Conservation (phyloP, 2,329 filamentous ascomycete genomes). For the Westerdykella sp. region DNA sequence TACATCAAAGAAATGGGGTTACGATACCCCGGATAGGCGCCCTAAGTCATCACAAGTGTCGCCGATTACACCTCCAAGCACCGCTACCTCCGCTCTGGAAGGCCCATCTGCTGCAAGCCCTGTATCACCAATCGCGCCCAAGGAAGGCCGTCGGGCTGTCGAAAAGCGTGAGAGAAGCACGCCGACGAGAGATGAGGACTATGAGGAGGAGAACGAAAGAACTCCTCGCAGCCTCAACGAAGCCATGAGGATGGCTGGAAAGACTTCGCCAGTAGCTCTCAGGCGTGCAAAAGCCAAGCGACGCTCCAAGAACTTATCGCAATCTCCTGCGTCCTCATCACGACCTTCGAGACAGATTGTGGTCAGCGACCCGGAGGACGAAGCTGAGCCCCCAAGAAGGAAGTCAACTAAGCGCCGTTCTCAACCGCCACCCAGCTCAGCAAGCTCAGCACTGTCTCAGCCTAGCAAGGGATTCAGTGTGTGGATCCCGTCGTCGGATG, state of each 20-base stretch:
- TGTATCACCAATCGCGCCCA: conserved; percentile 13
- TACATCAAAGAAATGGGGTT: conserved; percentile 43
- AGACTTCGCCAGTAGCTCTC: conserved; percentile 26
- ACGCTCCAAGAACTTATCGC: conserved; percentile 26
- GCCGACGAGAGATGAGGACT: conserved; percentile 5
- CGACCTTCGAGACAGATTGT: conserved; percentile 32
- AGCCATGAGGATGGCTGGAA: conserved; percentile 27
- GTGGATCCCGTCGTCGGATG: conserved; percentile 43
- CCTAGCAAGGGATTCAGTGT: conserved; percentile 42
- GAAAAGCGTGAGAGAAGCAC: background rate
- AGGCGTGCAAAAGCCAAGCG: conserved; percentile 38
- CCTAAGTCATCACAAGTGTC: conserved; percentile 26
- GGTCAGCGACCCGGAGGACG: conserved; percentile 26
- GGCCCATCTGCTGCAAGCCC: conserved; percentile 10
- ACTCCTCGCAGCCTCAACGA: conserved; percentile 35
- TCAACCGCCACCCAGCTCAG: conserved; percentile 16
- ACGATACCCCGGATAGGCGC: conserved; percentile 29
- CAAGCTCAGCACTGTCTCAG: conserved; percentile 19
- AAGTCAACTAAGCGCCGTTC: conserved; percentile 24
- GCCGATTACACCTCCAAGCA: conserved; percentile 34
- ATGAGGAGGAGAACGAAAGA: conserved; percentile 17
- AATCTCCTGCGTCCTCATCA: conserved; percentile 16
- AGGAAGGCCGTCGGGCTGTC: conserved; percentile 6
- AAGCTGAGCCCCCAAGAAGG: conserved; percentile 22
- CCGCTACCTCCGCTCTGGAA: conserved; percentile 30